phyloP scores from a whole-genome alignment of 2,329 filamentous ascomycete species.

The Exophiala xenobiotica region DNA sequence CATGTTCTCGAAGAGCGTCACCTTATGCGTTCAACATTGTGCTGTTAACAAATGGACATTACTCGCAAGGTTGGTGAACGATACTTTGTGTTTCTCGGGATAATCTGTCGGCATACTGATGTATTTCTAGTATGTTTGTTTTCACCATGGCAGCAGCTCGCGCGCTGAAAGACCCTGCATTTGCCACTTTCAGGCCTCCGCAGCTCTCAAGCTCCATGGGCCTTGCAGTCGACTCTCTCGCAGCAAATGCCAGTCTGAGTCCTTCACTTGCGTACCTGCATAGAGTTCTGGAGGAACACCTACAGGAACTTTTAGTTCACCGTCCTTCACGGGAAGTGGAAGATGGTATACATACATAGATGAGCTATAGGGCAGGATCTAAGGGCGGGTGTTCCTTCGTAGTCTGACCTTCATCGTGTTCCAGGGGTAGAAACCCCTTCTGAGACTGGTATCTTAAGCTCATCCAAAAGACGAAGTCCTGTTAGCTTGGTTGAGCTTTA shows the following conservation, averaged over 20 bases:
- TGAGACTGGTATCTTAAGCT: neutral
- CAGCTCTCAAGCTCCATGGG: neutral
- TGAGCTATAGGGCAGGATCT: neutral
- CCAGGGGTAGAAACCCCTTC: neutral
- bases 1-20: conserved; percentile 22
- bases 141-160: conserved; percentile 2
- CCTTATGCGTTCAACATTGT: conserved; percentile 20
- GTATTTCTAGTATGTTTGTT: neutral
- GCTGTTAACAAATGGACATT: conserved; percentile 18
- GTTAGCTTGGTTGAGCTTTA: neutral
- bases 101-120: neutral
- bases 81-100: neutral
- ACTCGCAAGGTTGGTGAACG: conserved; percentile 1
- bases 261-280: conserved; percentile 1
- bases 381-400: neutral
- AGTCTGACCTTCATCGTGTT: neutral
- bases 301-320: neutral
- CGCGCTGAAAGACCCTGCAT: neutral
- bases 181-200: neutral
- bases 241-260: neutral
- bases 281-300: neutral
- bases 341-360: neutral
- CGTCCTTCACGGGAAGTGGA: neutral
- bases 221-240: neutral
- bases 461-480: neutral